Percentiles rank a stretch among this genome's conserved stretches.
Evolutionary conservation across 108 stramenopile genomes (phyloP).

Genomic region (Asterionellopsis glacialis): DNA sequence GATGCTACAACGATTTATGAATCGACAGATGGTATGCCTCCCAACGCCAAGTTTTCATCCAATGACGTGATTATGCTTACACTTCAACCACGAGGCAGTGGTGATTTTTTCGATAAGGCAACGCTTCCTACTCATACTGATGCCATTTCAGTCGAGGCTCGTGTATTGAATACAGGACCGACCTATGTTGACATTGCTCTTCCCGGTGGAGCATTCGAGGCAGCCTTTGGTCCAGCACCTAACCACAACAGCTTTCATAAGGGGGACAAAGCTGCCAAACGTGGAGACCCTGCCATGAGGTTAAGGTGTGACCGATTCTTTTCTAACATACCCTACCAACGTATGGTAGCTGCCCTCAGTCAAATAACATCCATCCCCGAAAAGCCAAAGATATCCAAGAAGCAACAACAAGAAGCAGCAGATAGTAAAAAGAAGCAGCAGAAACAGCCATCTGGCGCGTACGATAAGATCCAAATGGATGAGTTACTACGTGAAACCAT

Average conservation of each 20-base stretch:
- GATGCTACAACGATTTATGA: constrained; percentile 60
- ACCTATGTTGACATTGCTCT: constrained; percentile 76
- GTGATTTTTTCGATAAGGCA: constrained; percentile 61
- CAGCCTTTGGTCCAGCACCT: constrained; percentile 73
- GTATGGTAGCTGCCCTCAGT: constrained; percentile 78
- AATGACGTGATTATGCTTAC: constrained; percentile 83
- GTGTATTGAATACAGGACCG: constrained; percentile 67
- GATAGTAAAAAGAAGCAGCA: constrained; percentile 12
- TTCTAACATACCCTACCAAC: constrained; percentile 72
- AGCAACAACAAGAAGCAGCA: constrained; percentile 6
- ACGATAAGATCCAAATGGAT: constrained; percentile 68
- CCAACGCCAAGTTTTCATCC: constrained; percentile 72
- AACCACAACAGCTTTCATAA: constrained; percentile 33
- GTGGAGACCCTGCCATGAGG: constrained; percentile 50
- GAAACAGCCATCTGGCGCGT: neutral
- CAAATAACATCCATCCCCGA: constrained; percentile 58
- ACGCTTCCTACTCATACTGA: constrained; percentile 49
- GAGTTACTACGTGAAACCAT: constrained; percentile 65
- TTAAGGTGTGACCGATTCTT: constrained; percentile 79
- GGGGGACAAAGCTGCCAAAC: constrained; percentile 13
- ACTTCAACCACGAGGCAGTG: constrained; percentile 73
- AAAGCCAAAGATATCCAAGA: constrained; percentile 11
- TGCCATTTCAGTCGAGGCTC: constrained; percentile 58
- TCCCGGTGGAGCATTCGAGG: constrained; percentile 58
- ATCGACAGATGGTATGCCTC: constrained; percentile 33